Conservation (phyloP, 2,329 filamentous ascomycete species). For the Colletotrichum godetiae region DNA sequence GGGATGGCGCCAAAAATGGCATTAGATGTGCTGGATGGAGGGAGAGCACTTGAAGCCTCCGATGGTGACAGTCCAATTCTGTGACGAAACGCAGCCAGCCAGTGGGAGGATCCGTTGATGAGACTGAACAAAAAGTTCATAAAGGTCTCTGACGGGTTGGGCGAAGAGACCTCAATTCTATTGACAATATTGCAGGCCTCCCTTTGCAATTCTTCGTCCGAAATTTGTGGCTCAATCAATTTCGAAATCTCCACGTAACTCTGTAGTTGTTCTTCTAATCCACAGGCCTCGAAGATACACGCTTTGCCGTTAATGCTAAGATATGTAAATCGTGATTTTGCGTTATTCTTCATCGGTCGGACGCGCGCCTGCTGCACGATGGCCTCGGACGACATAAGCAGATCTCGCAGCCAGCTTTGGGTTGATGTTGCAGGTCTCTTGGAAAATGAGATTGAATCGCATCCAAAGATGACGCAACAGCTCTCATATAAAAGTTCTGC, state of each 20-base stretch:
- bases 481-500: constrained; percentile 30
- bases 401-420: constrained; percentile 42
- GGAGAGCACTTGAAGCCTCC: neutral
- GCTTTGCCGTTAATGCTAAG: constrained; percentile 32
- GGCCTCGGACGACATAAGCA: constrained; percentile 33
- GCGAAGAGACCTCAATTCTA: neutral
- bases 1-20: neutral
- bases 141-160: constrained; percentile 6
- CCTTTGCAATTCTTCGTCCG: constrained; percentile 13
- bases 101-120: constrained; percentile 20
- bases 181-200: constrained; percentile 27
- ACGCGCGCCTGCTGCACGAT: constrained; percentile 37
- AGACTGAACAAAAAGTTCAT: constrained; percentile 11
- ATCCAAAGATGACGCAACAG: constrained; percentile 39
- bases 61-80: constrained; percentile 8
- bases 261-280: constrained; percentile 25
- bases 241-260: constrained; percentile 21
- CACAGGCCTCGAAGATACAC: constrained; percentile 27
- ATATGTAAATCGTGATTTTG: constrained; percentile 23
- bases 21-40: neutral
- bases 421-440: constrained; percentile 34
- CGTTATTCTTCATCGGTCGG: constrained; percentile 15
- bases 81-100: constrained; percentile 21
- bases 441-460: constrained; percentile 5
- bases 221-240: neutral